Conservation (phyloP, 305 asterid genomes). For the Salvia sclarea region DNA sequence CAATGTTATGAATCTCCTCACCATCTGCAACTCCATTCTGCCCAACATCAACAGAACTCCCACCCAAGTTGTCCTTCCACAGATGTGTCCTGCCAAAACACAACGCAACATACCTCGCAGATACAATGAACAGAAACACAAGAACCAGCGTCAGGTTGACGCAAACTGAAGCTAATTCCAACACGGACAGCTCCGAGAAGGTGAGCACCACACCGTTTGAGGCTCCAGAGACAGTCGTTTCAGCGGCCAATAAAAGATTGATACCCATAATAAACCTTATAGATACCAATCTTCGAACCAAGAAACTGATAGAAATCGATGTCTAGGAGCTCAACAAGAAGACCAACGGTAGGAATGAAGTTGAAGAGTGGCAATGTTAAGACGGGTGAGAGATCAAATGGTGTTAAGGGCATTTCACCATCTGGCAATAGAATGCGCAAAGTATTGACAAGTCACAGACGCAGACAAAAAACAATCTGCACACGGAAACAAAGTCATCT, state of each 20-base stretch:
- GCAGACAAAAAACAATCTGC: slow-evolving; percentile 53
- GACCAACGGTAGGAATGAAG: slow-evolving; percentile 25
- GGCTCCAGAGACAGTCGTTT: slow-evolving; percentile 31
- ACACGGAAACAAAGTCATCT: slow-evolving; percentile 46
- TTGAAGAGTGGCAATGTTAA: slow-evolving; percentile 15
- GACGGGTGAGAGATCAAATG: slow-evolving; percentile 50
- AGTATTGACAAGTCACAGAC: slow-evolving; percentile 57
- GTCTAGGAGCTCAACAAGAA: slow-evolving; percentile 31
- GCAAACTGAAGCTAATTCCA: slow-evolving; percentile 75
- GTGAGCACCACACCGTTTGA: slow-evolving; percentile 38
- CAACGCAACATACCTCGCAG: slow-evolving; percentile 55
- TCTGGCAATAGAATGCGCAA: slow-evolving; percentile 54
- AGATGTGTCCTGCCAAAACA: slow-evolving; percentile 60
- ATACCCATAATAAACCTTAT: slow-evolving; percentile 56
- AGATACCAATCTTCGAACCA: slow-evolving; percentile 57
- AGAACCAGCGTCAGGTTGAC: slow-evolving; percentile 68
- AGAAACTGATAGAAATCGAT: slow-evolving; percentile 39
- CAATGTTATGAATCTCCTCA: slow-evolving; percentile 50
- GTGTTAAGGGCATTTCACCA: slow-evolving; percentile 75
- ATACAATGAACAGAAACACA: slow-evolving; percentile 57
- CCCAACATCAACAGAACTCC: slow-evolving; percentile 39
- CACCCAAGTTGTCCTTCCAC: slow-evolving; percentile 51
- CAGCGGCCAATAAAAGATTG: slow-evolving; percentile 50
- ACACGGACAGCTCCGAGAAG: slow-evolving; percentile 47
- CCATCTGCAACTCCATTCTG: slow-evolving; percentile 41